A percentile compares a stretch with the other conserved stretches of the same genome.
Conservation (phyloP, 2,329 filamentous ascomycete species). For the Claviceps monticola region DNA sequence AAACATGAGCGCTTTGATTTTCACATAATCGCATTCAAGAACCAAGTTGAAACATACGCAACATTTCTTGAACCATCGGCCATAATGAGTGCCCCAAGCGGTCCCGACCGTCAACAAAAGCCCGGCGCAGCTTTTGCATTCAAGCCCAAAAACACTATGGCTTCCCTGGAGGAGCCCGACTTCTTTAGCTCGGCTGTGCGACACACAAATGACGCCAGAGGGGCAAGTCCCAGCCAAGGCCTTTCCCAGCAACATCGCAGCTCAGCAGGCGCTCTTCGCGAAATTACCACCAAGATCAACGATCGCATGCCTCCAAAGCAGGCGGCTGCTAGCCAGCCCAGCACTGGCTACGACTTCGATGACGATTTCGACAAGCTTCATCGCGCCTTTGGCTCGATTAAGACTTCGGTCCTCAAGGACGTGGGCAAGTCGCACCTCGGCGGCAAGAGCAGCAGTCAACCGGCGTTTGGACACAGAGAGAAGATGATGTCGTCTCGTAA, state of each 20-base stretch:
- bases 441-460: constrained; percentile 6
- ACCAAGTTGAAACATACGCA: constrained; percentile 5
- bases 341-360: constrained; percentile 17
- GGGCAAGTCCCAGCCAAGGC: not conserved
- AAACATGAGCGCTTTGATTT: constrained; percentile 6
- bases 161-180: constrained; percentile 11
- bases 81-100: constrained; percentile 9
- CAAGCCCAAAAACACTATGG: constrained; percentile 18
- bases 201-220: not conserved
- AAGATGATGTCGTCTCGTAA: constrained; percentile 37
- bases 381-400: constrained; percentile 15
- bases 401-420: constrained; percentile 10
- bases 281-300: constrained; percentile 28
- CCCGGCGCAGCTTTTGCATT: constrained; percentile 19
- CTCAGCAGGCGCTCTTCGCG: constrained; percentile 6
- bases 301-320: constrained; percentile 27
- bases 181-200: constrained; percentile 7
- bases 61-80: not conserved
- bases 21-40: not conserved
- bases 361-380: constrained; percentile 20
- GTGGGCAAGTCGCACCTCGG: not conserved
- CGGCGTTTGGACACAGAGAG: constrained; percentile 24
- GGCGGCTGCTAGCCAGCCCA: not conserved
- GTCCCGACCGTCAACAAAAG: constrained; percentile 11
- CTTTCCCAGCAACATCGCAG: not conserved